These are phyloP conservation scores for Aspergillus candidus DNA, from an alignment of 2,329 filamentous ascomycete genomes.

Conservation along the genomic window DNA sequence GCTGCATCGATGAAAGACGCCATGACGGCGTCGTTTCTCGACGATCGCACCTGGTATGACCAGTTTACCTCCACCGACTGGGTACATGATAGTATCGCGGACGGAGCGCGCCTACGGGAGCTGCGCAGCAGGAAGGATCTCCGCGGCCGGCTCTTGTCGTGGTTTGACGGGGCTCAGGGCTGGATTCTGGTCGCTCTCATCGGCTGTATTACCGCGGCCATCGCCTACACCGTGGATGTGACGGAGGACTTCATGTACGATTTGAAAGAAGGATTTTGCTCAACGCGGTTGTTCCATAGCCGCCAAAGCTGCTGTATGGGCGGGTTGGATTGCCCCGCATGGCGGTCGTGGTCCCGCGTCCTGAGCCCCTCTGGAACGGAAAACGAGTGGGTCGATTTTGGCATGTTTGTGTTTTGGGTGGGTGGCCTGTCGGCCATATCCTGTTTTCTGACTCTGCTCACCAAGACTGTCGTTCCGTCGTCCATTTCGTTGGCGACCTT, in stretches of 20 bases:
- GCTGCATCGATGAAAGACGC: slow-evolving; percentile 43
- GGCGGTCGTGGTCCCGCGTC: slow-evolving; percentile 61
- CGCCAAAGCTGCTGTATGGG: slow-evolving; percentile 61
- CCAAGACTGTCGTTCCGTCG: slow-evolving; percentile 91
- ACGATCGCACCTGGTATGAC: slow-evolving; percentile 96
- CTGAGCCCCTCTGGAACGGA: slow-evolving; percentile 47
- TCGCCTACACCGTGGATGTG: slow-evolving; percentile 86
- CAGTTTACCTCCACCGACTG: slow-evolving; percentile 97
- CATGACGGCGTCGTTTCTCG: slow-evolving; percentile 57
- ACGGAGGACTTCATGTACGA: slow-evolving; percentile 83
- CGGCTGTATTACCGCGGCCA: slow-evolving; percentile 72
- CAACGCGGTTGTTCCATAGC: slow-evolving; percentile 62
- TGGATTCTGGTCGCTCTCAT: slow-evolving; percentile 92
- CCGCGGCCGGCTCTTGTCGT: slow-evolving; percentile 67
- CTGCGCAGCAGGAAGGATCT: slow-evolving; percentile 77
- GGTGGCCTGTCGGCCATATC: slow-evolving; percentile 63
- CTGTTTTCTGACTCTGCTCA: slow-evolving; percentile 75
- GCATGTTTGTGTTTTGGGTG: slow-evolving; percentile 66
- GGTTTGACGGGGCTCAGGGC: slow-evolving; percentile 83
- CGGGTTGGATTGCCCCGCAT: slow-evolving; percentile 51
- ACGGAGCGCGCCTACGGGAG: slow-evolving; percentile 81
- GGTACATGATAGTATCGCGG: slow-evolving; percentile 95
- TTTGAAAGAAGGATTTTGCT: slow-evolving; percentile 84
- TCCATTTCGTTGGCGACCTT: slow-evolving; percentile 79
- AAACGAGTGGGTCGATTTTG: slow-evolving; percentile 65